Evolutionary conservation across 805 yeast species (phyloP).

Genomic region (Starmerella vaccinii): DNA sequence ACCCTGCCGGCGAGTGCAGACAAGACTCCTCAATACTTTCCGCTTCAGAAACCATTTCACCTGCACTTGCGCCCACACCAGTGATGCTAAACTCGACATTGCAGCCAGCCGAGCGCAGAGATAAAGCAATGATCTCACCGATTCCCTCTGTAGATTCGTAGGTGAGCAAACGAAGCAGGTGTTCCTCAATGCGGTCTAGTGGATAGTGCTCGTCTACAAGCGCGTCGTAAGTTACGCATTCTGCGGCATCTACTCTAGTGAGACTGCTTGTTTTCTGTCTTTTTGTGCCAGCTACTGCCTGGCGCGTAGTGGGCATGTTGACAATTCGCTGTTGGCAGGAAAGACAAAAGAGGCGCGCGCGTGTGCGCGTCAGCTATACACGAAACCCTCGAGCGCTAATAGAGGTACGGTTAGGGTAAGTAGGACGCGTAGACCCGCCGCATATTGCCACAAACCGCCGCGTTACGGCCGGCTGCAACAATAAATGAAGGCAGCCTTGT

Average conservation of each 20-base stretch:
- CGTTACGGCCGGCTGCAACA: no score
- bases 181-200: slow-evolving; percentile 20
- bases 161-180: slow-evolving; percentile 21
- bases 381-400: neutral
- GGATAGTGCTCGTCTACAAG: slow-evolving; percentile 19
- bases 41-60: slow-evolving; percentile 1
- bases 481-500: no score
- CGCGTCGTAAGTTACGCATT: slow-evolving; percentile 19
- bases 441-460: no score
- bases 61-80: neutral
- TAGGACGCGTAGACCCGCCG: neutral
- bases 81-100: slow-evolving; percentile 8
- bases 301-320: neutral
- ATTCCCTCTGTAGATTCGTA: slow-evolving; percentile 21
- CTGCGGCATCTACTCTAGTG: neutral
- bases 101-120: slow-evolving; percentile 19
- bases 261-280: neutral
- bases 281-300: neutral
- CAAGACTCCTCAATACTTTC: slow-evolving; percentile 11
- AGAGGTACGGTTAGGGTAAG: neutral
- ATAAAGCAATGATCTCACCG: slow-evolving; percentile 17
- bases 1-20: slow-evolving; percentile 3
- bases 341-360: neutral
- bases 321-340: neutral
- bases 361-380: neutral